A percentile compares a stretch with the other conserved stretches of the same genome.
phyloP scores from a whole-genome alignment of 805 yeast genomes.

The Kazachstania africana region DNA sequence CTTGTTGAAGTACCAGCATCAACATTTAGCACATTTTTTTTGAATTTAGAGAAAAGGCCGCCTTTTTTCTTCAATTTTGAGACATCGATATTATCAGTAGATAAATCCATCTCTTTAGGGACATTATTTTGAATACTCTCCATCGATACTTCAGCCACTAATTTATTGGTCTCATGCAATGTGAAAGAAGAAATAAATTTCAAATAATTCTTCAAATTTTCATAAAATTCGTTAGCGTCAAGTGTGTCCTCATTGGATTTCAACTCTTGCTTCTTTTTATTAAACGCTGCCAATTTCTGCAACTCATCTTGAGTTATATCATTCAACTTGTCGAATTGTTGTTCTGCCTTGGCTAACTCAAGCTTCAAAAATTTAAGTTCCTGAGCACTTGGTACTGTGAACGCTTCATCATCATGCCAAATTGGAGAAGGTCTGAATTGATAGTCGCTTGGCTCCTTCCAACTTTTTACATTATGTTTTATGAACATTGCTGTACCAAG shows the following conservation, averaged over 20 bases:
- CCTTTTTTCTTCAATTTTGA: constrained; percentile 38
- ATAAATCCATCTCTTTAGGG: constrained; percentile 52
- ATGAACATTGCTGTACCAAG: constrained; percentile 84
- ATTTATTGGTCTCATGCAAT: constrained; percentile 59
- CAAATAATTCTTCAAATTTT: constrained; percentile 41
- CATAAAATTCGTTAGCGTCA: constrained; percentile 24
- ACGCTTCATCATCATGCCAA: constrained; percentile 92
- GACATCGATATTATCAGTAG: constrained; percentile 40
- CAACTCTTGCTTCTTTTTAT: constrained; percentile 24
- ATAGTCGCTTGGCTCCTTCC: constrained; percentile 85
- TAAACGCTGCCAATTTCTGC: constrained; percentile 22
- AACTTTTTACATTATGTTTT: constrained; percentile 64
- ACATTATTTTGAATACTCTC: constrained; percentile 84
- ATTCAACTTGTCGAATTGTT: constrained; percentile 19
- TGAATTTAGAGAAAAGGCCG: constrained; percentile 33
- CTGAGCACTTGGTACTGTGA: constrained; percentile 44
- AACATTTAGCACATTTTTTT: constrained; percentile 3
- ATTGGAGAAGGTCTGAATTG: constrained; percentile 78
- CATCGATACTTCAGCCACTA: constrained; percentile 73
- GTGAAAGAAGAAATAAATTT: constrained; percentile 49
- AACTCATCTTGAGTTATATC: constrained; percentile 22
- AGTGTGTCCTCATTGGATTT: constrained; percentile 38
- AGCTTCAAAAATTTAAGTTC: constrained; percentile 48
- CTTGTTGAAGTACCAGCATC: not conserved
- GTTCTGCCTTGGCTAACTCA: constrained; percentile 33